These are phyloP conservation scores for Trichosporon ovoides DNA, from an alignment of 1,284 basidiomycete species.

Conservation along the genomic window DNA sequence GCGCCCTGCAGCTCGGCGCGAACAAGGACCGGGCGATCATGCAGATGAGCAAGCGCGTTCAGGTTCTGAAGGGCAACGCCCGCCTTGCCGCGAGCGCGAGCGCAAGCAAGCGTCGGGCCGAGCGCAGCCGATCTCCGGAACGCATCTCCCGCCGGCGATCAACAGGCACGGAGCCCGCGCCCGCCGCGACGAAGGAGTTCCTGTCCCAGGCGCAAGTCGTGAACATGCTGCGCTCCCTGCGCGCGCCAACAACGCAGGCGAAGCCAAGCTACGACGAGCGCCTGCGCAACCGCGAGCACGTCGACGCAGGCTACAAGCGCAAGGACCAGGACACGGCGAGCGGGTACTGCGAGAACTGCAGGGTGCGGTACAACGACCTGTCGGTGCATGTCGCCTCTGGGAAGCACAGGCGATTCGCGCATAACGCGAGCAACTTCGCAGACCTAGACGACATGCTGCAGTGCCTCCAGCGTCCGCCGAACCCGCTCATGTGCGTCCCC, in stretches of 20 bases:
- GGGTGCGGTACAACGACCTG: constrained; percentile 85
- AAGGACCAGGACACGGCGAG: constrained; percentile 71
- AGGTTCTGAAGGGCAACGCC: constrained; percentile 47
- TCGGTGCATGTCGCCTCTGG: constrained; percentile 70
- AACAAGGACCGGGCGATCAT: constrained; percentile 42
- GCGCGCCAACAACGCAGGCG: constrained; percentile 25
- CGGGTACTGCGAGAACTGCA: constrained; percentile 97
- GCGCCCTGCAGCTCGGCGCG: constrained; percentile 27
- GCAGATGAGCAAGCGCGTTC: constrained; percentile 48
- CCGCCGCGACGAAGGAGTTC: constrained; percentile 28
- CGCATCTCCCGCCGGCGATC: constrained; percentile 15
- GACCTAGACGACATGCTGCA: constrained; percentile 74
- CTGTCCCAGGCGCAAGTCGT: constrained; percentile 38
- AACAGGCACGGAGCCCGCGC: constrained; percentile 13
- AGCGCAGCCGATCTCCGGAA: background rate
- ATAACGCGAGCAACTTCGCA: constrained; percentile 70
- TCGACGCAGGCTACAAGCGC: constrained; percentile 35
- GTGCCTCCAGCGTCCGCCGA: constrained; percentile 65
- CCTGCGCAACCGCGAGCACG: constrained; percentile 35
- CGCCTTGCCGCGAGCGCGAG: constrained; percentile 24
- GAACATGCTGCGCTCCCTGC: constrained; percentile 34
- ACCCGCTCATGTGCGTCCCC: constrained; percentile 27
- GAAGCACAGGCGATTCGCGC: constrained; percentile 82
- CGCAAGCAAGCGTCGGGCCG: background rate
- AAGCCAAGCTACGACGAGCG: constrained; percentile 27